Percentiles rank a stretch among this genome's conserved stretches.
Evolutionary conservation across 805 yeast genomes (phyloP).

Genomic region (Zygosaccharomyces bisporus): DNA sequence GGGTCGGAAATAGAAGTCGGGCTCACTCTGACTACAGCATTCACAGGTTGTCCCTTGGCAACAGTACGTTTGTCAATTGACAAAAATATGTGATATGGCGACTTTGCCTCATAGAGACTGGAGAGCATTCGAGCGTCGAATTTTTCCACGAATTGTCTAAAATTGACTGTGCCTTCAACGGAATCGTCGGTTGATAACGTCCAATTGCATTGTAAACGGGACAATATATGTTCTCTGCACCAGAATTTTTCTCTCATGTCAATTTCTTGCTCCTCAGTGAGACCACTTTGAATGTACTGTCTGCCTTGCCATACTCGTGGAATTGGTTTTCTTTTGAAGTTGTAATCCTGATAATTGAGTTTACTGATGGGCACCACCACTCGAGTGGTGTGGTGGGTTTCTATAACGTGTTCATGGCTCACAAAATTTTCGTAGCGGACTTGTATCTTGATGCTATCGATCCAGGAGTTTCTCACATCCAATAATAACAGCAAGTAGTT

Average conservation of each 20-base stretch:
- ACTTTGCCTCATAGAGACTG: constrained; percentile 23
- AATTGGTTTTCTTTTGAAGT: constrained; percentile 43
- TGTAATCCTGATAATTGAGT: constrained; percentile 38
- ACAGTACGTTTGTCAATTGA: constrained; percentile 10
- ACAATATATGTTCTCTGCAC: constrained; percentile 67
- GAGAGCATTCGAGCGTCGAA: constrained; percentile 26
- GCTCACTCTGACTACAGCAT: constrained; percentile 13
- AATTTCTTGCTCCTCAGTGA: constrained; percentile 52
- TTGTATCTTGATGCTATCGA: constrained; percentile 44
- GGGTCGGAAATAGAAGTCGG: constrained; percentile 8
- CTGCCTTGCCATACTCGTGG: constrained; percentile 63
- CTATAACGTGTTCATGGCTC: constrained; percentile 31
- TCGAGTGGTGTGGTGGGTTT: constrained; percentile 50
- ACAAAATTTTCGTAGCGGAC: constrained; percentile 35
- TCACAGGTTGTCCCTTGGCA: constrained; percentile 16
- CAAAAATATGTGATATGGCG: constrained; percentile 19
- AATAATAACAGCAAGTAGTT: constrained; percentile 63
- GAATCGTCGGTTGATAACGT: constrained; percentile 15
- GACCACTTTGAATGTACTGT: constrained; percentile 56
- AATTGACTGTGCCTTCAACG: constrained; percentile 24
- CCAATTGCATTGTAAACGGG: constrained; percentile 67
- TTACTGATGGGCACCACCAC: constrained; percentile 68
- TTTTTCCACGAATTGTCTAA: constrained; percentile 28
- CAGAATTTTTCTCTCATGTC: constrained; percentile 69
- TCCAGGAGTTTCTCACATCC: constrained; percentile 82